These are phyloP conservation scores for Deinandra increscens DNA, from an alignment of 129 eudicot species.

Conservation along the genomic window DNA sequence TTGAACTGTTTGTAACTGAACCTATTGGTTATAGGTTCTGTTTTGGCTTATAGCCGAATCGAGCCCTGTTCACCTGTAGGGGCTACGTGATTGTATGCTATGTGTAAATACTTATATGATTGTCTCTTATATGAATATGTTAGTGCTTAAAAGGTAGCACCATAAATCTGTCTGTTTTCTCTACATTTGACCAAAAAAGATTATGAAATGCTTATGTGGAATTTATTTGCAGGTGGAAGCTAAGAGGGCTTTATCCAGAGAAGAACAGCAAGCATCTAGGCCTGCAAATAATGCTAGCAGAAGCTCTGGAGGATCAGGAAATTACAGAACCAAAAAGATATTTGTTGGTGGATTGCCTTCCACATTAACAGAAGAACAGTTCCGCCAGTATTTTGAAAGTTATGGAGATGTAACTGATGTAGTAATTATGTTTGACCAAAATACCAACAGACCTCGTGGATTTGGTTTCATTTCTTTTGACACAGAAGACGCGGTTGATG, in stretches of 20 bases:
- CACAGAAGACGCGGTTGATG: conserved; percentile 72
- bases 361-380: conserved; percentile 57
- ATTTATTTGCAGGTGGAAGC: conserved; percentile 62
- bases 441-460: conserved; percentile 72
- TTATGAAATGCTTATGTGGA: not conserved
- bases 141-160: not conserved
- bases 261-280: conserved; percentile 50
- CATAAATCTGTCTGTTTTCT: not conserved
- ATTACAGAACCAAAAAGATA: conserved; percentile 68
- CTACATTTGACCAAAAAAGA: not conserved
- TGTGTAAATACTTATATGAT: not conserved
- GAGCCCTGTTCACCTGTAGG: not conserved
- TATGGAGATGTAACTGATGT: conserved; percentile 61
- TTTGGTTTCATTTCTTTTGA: conserved; percentile 80
- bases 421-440: conserved; percentile 77
- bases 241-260: conserved; percentile 76
- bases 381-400: conserved; percentile 54
- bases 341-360: conserved; percentile 89
- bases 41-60: not conserved
- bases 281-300: conserved; percentile 39
- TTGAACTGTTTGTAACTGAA: not conserved
- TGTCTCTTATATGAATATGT: not conserved
- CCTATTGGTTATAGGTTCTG: not conserved
- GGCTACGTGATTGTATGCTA: not conserved
- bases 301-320: conserved; percentile 45